These are phyloP conservation scores for Candida glaebosa DNA, from an alignment of 805 yeast genomes.

Conservation along the genomic window DNA sequence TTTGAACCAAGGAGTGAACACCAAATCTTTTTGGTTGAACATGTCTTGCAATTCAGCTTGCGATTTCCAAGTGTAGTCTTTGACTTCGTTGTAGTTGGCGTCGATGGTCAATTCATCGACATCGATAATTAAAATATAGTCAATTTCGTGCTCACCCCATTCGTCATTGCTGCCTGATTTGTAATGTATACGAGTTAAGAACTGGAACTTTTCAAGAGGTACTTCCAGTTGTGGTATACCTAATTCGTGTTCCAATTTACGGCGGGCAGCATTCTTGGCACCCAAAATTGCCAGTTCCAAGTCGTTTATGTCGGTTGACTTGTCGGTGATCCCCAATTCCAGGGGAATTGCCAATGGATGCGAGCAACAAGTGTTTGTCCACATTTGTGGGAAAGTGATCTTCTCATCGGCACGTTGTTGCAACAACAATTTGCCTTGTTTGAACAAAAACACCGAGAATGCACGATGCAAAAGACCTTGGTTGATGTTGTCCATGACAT, in stretches of 20 bases:
- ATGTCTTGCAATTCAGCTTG: conserved; percentile 63
- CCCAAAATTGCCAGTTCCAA: conserved; percentile 68
- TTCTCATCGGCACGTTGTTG: conserved; percentile 97
- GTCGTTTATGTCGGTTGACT: conserved; percentile 21
- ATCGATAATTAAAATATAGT: conserved; percentile 80
- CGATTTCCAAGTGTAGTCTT: conserved; percentile 72
- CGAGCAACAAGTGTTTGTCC: conserved; percentile 99
- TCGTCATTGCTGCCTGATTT: conserved; percentile 54
- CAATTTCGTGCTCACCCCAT: conserved; percentile 99
- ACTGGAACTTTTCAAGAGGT: conserved; percentile 68
- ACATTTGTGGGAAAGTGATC: conserved; percentile 92
- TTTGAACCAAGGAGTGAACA: conserved; percentile 98
- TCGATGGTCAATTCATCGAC: conserved; percentile 55
- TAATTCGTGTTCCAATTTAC: conserved; percentile 89
- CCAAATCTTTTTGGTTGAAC: conserved; percentile 64
- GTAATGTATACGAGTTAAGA: conserved; percentile 91
- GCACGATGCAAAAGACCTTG: conserved; percentile 91
- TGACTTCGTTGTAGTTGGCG: conserved; percentile 72
- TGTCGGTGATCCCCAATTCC: conserved; percentile 60
- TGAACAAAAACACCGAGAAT: conserved; percentile 90
- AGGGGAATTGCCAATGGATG: conserved; percentile 85
- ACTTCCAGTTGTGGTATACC: conserved; percentile 68
- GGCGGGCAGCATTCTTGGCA: conserved; percentile 81
- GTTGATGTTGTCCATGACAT: conserved; percentile 81
- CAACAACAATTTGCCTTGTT: conserved; percentile 69